These are phyloP conservation scores for Porphyrellus cyaneotinctus DNA, from an alignment of 768 basidiomycete genomes.

Conservation along the genomic window DNA sequence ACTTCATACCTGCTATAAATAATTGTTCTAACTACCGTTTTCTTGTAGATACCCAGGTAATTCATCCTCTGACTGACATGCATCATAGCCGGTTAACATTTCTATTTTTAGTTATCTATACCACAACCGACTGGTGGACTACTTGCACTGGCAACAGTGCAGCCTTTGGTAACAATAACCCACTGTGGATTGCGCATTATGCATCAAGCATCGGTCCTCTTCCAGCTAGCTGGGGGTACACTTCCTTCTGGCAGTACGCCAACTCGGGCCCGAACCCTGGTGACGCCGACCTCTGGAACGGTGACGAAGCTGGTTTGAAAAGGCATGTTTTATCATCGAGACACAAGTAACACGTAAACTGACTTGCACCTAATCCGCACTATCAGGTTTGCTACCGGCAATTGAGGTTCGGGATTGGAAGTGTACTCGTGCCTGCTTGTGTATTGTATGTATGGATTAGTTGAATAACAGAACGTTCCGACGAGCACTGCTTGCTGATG, in stretches of 20 bases:
- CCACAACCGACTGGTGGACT: constrained; percentile 65
- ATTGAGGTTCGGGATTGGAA: neutral
- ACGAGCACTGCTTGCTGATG: no score
- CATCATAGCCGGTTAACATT: neutral
- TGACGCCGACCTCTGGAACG: constrained; percentile 56
- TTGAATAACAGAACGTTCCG: no score
- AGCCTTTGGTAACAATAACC: constrained; percentile 47
- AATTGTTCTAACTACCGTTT: neutral
- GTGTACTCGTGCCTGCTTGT: no score
- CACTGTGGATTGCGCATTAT: constrained; percentile 60
- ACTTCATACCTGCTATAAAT: neutral
- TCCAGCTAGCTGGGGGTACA: constrained; percentile 54
- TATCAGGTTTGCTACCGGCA: constrained; percentile 20
- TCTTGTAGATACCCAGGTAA: constrained; percentile 40
- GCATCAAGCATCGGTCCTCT: constrained; percentile 47
- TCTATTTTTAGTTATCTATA: constrained; percentile 49
- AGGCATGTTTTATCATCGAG: constrained; percentile 24
- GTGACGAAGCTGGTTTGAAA: constrained; percentile 40
- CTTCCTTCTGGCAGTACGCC: constrained; percentile 61
- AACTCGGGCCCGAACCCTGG: constrained; percentile 53
- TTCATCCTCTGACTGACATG: constrained; percentile 1
- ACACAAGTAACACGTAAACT: neutral
- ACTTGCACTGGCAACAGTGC: constrained; percentile 58
- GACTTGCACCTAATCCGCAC: neutral
- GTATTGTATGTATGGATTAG: no score